Evolutionary conservation across 2,329 filamentous ascomycete genomes (phyloP).

Genomic region (Paraphaeosphaeria sporulosa): DNA sequence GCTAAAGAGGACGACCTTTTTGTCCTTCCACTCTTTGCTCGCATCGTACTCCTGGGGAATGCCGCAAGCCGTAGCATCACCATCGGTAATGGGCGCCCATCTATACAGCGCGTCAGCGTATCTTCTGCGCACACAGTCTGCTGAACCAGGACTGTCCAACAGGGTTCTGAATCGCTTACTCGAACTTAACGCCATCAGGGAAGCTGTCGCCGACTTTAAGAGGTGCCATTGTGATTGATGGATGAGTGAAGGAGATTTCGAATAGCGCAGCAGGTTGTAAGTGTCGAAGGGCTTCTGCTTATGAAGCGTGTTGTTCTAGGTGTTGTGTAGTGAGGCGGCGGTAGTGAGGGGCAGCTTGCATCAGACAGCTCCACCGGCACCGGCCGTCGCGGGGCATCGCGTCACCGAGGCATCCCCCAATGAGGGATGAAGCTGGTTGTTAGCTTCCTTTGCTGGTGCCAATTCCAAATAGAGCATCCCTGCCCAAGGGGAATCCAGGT

Average conservation of each 20-base stretch:
- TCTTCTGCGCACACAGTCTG: background rate
- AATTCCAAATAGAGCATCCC: constrained; percentile 10
- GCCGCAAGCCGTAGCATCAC: constrained; percentile 76
- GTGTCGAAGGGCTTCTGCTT: background rate
- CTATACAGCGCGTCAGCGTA: constrained; percentile 47
- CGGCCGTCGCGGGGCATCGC: constrained; percentile 12
- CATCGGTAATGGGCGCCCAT: constrained; percentile 81
- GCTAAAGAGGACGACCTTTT: constrained; percentile 75
- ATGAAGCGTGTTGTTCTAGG: constrained; percentile 2
- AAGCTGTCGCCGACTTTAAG: constrained; percentile 85
- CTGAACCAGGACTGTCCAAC: background rate
- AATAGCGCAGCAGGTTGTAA: background rate
- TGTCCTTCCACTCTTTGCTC: constrained; percentile 75
- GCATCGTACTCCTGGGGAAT: constrained; percentile 80
- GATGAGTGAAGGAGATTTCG: constrained; percentile 7
- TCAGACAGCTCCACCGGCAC: constrained; percentile 18
- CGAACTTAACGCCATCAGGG: constrained; percentile 80
- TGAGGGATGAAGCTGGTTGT: background rate
- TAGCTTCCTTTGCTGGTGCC: background rate
- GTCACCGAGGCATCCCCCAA: constrained; percentile 10
- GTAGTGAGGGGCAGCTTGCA: constrained; percentile 19
- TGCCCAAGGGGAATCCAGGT: background rate
- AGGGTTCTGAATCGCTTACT: constrained; percentile 55
- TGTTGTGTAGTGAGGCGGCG: background rate
- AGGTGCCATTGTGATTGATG: constrained; percentile 61